Percentiles rank a stretch among this genome's conserved stretches.
Evolutionary conservation across 1,284 basidiomycete species (phyloP).

Genomic region (Malassezia furfur): DNA sequence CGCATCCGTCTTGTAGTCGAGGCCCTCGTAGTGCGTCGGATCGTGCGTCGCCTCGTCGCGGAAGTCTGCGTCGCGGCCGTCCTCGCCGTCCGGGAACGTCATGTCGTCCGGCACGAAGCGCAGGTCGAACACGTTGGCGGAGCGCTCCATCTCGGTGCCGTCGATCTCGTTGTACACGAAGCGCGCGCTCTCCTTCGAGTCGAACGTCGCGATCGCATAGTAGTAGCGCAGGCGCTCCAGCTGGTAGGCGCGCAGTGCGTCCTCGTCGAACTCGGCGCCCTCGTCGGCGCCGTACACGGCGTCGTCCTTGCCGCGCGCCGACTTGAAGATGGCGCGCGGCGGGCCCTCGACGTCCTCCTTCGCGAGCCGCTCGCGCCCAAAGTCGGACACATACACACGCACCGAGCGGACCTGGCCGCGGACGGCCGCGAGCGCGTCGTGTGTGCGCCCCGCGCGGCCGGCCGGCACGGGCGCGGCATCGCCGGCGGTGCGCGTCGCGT

Average conservation of each 20-base stretch:
- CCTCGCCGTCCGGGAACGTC: conserved; percentile 64
- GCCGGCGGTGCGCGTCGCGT: conserved; percentile 25
- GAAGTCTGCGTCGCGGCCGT: conserved; percentile 63
- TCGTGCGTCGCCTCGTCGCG: conserved; percentile 61
- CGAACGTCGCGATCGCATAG: conserved; percentile 88
- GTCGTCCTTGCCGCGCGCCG: conserved; percentile 58
- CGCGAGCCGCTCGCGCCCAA: conserved; percentile 79
- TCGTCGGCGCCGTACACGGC: conserved; percentile 50
- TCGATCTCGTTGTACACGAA: conserved; percentile 80
- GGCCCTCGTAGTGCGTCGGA: conserved; percentile 60
- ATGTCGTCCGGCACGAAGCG: conserved; percentile 63
- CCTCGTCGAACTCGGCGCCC: conserved; percentile 58
- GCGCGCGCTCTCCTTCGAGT: conserved; percentile 65
- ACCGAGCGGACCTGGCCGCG: conserved; percentile 33
- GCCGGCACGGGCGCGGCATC: background rate
- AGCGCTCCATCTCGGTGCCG: conserved; percentile 89
- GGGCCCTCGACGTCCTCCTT: conserved; percentile 84
- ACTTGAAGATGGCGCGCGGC: conserved; percentile 67
- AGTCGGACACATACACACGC: conserved; percentile 81
- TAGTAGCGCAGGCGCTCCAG: conserved; percentile 88
- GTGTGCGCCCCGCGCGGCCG: conserved; percentile 8
- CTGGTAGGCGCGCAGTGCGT: conserved; percentile 82
- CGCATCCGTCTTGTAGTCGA: conserved; percentile 90
- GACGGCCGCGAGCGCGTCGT: conserved; percentile 24
- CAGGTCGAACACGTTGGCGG: conserved; percentile 89